phyloP scores from a whole-genome alignment of 2,329 filamentous ascomycete genomes.

The Rugonectria rugulosa region DNA sequence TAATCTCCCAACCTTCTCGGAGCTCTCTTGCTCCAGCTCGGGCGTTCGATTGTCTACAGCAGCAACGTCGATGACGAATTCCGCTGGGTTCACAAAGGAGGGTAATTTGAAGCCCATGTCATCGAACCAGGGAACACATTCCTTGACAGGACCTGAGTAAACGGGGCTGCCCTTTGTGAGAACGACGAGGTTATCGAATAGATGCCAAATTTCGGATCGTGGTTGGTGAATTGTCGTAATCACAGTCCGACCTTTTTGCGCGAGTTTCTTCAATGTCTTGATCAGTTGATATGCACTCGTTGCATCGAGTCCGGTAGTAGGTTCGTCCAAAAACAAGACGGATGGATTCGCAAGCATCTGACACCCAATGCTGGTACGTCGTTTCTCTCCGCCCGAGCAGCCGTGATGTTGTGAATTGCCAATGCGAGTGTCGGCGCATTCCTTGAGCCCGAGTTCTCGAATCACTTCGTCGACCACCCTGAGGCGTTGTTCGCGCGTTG shows the following conservation, averaged over 20 bases:
- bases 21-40: slow-evolving; percentile 68
- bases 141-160: slow-evolving; percentile 67
- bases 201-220: slow-evolving; percentile 79
- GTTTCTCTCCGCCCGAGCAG: slow-evolving; percentile 81
- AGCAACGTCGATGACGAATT: slow-evolving; percentile 77
- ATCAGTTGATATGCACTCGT: slow-evolving; percentile 79
- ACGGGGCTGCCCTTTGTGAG: slow-evolving; percentile 72
- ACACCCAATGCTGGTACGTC: slow-evolving; percentile 78
- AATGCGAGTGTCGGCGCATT: slow-evolving; percentile 78
- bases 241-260: slow-evolving; percentile 73
- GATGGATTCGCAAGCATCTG: slow-evolving; percentile 82
- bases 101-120: slow-evolving; percentile 67
- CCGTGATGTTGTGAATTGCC: slow-evolving; percentile 76
- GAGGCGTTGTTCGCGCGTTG: slow-evolving; percentile 64
- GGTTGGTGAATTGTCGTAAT: slow-evolving; percentile 81
- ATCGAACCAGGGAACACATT: slow-evolving; percentile 71
- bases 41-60: slow-evolving; percentile 76
- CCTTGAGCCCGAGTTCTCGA: slow-evolving; percentile 76
- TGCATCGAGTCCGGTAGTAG: slow-evolving; percentile 79
- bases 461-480: slow-evolving; percentile 79
- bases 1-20: slow-evolving; percentile 66
- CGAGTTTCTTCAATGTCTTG: slow-evolving; percentile 72
- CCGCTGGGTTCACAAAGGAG: slow-evolving; percentile 79
- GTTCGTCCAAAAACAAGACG: slow-evolving; percentile 80
- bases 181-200: slow-evolving; percentile 77